Evolutionary conservation across 371 early-diverging fungal species (phyloP).

Genomic region (Mortierella sp.): DNA sequence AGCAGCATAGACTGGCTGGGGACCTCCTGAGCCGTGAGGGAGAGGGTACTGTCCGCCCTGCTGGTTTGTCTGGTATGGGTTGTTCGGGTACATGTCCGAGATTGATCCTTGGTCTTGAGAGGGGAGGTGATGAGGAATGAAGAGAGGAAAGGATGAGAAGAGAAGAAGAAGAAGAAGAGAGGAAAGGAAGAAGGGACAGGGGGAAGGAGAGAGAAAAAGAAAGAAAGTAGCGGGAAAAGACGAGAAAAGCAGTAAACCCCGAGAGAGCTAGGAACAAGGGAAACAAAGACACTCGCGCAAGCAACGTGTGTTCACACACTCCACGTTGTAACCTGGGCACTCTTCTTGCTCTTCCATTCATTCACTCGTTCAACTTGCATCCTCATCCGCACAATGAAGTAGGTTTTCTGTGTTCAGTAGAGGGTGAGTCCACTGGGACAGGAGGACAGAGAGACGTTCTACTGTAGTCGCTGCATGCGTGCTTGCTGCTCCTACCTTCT

Average conservation of each 20-base stretch:
- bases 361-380: no score
- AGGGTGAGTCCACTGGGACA: no score
- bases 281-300: neutral
- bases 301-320: no score
- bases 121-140: neutral
- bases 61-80: constrained; percentile 35
- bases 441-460: no score
- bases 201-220: neutral
- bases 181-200: neutral
- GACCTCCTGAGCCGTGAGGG: neutral
- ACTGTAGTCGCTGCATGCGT: no score
- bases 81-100: constrained; percentile 43
- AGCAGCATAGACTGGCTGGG: constrained; percentile 16
- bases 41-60: constrained; percentile 6
- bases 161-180: neutral
- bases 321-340: no score
- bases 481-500: no score
- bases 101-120: constrained; percentile 9
- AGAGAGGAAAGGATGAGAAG: neutral
- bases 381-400: no score
- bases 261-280: neutral
- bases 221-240: neutral
- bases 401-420: no score
- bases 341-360: no score
- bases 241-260: neutral